phyloP scores from a whole-genome alignment of 306 rosid genomes.

The Quercus rubra region DNA sequence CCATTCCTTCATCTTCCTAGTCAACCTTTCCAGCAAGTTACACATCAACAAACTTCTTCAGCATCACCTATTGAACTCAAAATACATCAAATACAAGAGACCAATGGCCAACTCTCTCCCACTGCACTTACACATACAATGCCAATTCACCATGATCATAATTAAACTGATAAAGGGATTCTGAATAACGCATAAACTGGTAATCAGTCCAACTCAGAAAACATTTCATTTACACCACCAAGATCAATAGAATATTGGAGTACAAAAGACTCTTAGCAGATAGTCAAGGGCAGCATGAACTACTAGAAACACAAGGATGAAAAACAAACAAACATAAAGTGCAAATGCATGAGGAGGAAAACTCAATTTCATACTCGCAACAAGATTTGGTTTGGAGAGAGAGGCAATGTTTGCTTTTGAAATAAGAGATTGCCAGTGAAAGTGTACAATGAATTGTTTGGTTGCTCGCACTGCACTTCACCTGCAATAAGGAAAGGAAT shows the following conservation, averaged over 20 bases:
- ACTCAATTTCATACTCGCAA: constrained; percentile 60
- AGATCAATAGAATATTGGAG: constrained; percentile 1
- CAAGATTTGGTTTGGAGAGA: constrained; percentile 77
- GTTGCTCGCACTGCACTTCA: constrained; percentile 94
- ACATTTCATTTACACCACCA: constrained; percentile 6
- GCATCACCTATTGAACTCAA: background rate
- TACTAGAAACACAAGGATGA: constrained; percentile 1
- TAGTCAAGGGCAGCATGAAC: background rate
- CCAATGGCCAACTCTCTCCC: background rate
- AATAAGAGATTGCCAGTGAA: constrained; percentile 80
- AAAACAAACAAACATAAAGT: constrained; percentile 8
- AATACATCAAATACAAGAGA: background rate
- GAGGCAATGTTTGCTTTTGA: constrained; percentile 80
- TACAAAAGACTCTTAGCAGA: background rate
- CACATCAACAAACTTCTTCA: background rate
- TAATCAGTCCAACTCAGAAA: constrained; percentile 15
- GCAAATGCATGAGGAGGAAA: constrained; percentile 15
- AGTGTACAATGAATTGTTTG: constrained; percentile 93
- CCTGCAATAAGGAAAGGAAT: constrained; percentile 48
- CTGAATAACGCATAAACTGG: background rate
- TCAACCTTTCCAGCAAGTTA: background rate
- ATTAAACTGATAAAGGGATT: background rate
- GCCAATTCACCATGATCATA: background rate
- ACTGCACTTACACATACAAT: background rate
- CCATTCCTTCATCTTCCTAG: background rate